Evolutionary conservation across 163 green algal genomes (phyloP), one percentile per base, ranked within the genome.

Genomic region (Scenedesmus sp.): DNA sequence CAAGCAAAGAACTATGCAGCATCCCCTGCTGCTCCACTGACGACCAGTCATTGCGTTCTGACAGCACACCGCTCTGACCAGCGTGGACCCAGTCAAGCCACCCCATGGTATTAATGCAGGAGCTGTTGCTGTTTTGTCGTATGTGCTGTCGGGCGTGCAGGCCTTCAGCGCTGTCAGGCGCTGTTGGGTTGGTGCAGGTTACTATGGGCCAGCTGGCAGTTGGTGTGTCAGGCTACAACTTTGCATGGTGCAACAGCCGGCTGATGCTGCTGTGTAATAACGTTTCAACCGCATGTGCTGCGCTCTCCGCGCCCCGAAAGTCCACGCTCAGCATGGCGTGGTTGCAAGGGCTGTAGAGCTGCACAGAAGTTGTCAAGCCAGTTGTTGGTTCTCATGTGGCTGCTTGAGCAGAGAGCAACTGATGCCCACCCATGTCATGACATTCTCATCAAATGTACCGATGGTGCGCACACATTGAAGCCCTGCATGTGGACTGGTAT

Each of bases 31-130:
- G 65, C 65, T 76, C 30, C 26, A 40, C 0, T 26, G 65, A 37
- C 40, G 65, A 76, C 65, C 16, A n/a, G 30, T 76, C 30, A 7
- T 5, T 76, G 30, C 30, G 30, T 30, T 76, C 30, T 18, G 65
- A 76, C 9, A 76, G 24, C 20, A 33, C 59, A 24, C 59, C 24
- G 16, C 59, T 40, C 40, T 76, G 65, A 76, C 65, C 73, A 46
- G 73, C 37, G 5, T 1, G 49, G 53, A 87, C 20, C 82, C 82
- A 87, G 18, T 72, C 46, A n/a, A 87, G 30, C 51, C 30, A 33
- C 16, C 82, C 49, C 82, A 87, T 87, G 51, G 78, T 56, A 42
- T 12, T 82, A 37, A 22, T 81, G 73, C 35, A 51, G 73, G 13
- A 3, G 73, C 33, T 82, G 16, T 13, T 20, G 42, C 42, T 35